Conservation (phyloP, 495 filamentous ascomycete genomes). For the Aspergillus steynii region DNA sequence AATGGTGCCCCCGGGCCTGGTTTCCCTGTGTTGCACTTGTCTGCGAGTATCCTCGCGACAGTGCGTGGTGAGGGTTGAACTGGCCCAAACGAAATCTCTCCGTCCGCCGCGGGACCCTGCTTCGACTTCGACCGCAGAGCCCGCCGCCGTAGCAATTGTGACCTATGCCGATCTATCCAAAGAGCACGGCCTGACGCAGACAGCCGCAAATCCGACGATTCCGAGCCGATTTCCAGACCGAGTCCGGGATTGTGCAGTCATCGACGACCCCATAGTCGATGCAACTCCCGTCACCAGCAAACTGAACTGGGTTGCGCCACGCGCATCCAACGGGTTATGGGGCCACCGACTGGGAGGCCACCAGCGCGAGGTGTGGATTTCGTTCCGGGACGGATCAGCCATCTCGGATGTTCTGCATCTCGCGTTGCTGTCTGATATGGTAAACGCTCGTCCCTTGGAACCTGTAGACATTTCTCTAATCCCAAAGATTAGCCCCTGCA, state of each 20-base stretch:
- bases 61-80: slow-evolving; percentile 22
- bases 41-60: slow-evolving; percentile 20
- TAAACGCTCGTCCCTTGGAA: background rate
- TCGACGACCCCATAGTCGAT: slow-evolving; percentile 26
- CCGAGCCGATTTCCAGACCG: slow-evolving; percentile 14
- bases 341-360: slow-evolving; percentile 27
- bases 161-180: slow-evolving; percentile 21
- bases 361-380: slow-evolving; percentile 26
- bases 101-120: background rate
- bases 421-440: slow-evolving; percentile 24
- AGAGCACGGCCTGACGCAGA: slow-evolving; percentile 19
- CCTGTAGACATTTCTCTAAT: background rate
- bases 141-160: slow-evolving; percentile 15
- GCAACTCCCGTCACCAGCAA: slow-evolving; percentile 24
- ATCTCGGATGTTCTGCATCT: slow-evolving; percentile 20
- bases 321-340: slow-evolving; percentile 20
- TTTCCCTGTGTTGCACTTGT: slow-evolving; percentile 13
- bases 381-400: slow-evolving; percentile 22
- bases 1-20: slow-evolving; percentile 19
- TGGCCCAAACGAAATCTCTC: slow-evolving; percentile 9
- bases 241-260: slow-evolving; percentile 19
- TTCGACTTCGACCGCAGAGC: background rate
- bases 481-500: slow-evolving; percentile 19
- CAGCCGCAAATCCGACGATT: background rate
- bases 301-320: slow-evolving; percentile 24